Evolutionary conservation across 2,329 filamentous ascomycete genomes (phyloP).

Genomic region (Beauveria rudraprayagi): DNA sequence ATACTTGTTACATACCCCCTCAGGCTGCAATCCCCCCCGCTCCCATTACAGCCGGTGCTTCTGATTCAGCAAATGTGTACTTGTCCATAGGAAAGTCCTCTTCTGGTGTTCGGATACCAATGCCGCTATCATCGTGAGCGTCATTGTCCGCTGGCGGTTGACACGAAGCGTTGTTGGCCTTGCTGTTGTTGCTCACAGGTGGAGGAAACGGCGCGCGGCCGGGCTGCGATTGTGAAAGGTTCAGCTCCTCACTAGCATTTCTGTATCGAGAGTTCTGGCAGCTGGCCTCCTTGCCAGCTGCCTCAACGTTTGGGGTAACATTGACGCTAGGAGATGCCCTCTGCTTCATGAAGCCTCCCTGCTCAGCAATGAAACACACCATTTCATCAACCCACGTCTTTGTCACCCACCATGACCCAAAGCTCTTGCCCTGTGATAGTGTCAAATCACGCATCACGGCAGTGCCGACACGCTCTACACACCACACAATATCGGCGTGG

Average conservation of each 20-base stretch:
- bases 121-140: constrained; percentile 64
- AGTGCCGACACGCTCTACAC: constrained; percentile 66
- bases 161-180: constrained; percentile 8
- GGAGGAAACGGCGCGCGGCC: constrained; percentile 43
- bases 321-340: constrained; percentile 30
- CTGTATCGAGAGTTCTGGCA: constrained; percentile 32
- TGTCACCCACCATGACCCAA: constrained; percentile 89
- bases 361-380: constrained; percentile 80
- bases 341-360: constrained; percentile 75
- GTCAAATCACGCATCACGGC: constrained; percentile 76
- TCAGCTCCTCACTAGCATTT: constrained; percentile 38
- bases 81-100: constrained; percentile 57
- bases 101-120: constrained; percentile 61
- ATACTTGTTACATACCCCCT: constrained; percentile 1
- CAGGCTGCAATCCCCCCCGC: constrained; percentile 22
- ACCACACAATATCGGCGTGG: constrained; percentile 66
- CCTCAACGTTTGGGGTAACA: constrained; percentile 25
- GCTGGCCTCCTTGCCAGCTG: constrained; percentile 27
- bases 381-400: constrained; percentile 96
- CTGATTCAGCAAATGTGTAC: constrained; percentile 37
- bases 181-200: constrained; percentile 25
- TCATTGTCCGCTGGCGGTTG: constrained; percentile 33
- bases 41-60: constrained; percentile 27
- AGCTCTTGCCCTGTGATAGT: constrained; percentile 68
- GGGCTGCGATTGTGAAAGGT: constrained; percentile 40